A percentile compares a stretch with the other conserved stretches of the same genome.
Conservation (phyloP, 805 yeast genomes). For the Yamadazyma laniorum region DNA sequence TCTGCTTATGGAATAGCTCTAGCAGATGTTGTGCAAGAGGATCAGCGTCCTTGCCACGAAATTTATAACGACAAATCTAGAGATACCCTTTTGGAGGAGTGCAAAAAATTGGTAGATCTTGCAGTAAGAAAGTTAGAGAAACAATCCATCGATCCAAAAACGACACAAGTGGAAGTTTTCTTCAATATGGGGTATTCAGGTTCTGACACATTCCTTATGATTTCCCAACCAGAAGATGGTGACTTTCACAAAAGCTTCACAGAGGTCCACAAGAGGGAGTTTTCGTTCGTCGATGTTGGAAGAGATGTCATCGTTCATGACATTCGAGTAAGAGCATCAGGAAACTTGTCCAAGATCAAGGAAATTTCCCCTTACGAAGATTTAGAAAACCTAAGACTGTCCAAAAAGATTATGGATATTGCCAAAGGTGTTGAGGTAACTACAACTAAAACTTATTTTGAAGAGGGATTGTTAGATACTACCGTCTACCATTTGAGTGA, state of each 20-base stretch:
- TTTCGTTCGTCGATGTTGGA: conserved; percentile 60
- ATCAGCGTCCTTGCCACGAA: conserved; percentile 38
- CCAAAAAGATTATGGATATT: background rate
- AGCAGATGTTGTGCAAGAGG: conserved; percentile 31
- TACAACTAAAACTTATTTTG: conserved; percentile 35
- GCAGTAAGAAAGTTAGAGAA: conserved; percentile 9
- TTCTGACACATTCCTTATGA: conserved; percentile 26
- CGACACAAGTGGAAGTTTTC: conserved; percentile 10
- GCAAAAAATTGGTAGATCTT: conserved; percentile 9
- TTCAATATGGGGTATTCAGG: conserved; percentile 18
- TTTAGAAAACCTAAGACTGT: conserved; percentile 11
- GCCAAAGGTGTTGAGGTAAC: background rate
- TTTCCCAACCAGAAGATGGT: conserved; percentile 16
- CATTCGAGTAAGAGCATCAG: conserved; percentile 68
- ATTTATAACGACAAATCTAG: conserved; percentile 34
- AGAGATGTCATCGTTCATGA: conserved; percentile 67
- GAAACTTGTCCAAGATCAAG: conserved; percentile 41
- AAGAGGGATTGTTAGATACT: conserved; percentile 43
- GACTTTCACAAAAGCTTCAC: conserved; percentile 47
- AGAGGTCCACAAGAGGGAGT: conserved; percentile 60
- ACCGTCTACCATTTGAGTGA: conserved; percentile 49
- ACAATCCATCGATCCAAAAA: conserved; percentile 10
- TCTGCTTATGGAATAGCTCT: conserved; percentile 34
- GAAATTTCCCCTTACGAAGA: conserved; percentile 51
- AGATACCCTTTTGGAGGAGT: conserved; percentile 17